Evolutionary conservation across 768 basidiomycete genomes (phyloP).

Genomic region (Boletus reticulatus): DNA sequence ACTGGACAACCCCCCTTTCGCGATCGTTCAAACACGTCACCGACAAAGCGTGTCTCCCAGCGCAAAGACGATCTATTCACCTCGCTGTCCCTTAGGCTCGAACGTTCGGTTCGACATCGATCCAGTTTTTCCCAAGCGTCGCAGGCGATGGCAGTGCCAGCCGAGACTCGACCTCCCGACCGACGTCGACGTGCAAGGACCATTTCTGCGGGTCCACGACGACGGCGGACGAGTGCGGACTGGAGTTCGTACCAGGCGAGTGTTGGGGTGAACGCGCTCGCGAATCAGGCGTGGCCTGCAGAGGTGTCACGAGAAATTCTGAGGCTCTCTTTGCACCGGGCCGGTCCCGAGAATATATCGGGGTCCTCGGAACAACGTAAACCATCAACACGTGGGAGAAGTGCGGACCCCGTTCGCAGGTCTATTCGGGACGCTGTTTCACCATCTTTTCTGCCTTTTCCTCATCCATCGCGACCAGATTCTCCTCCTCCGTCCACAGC

Average conservation of each 20-base stretch:
- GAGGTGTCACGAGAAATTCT: conserved; percentile 57
- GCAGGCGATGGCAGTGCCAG: conserved; percentile 8
- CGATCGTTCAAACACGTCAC: conserved; percentile 26
- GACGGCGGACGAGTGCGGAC: conserved; percentile 54
- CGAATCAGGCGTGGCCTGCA: conserved; percentile 52
- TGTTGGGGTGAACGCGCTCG: conserved; percentile 26
- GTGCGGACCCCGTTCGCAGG: conserved; percentile 13
- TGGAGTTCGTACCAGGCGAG: conserved; percentile 51
- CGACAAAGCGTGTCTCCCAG: conserved; percentile 9
- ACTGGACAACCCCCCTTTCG: conserved; percentile 9
- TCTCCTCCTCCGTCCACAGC: conserved; percentile 15
- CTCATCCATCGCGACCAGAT: conserved; percentile 24
- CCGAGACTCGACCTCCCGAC: neutral
- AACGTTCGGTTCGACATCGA: conserved; percentile 26
- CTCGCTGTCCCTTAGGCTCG: conserved; percentile 26
- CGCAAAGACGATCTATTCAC: conserved; percentile 21
- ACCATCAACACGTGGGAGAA: conserved; percentile 18
- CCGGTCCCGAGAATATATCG: conserved; percentile 12
- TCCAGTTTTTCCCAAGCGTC: conserved; percentile 28
- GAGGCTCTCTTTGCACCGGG: conserved; percentile 40
- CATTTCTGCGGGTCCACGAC: conserved; percentile 35
- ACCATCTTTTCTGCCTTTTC: conserved; percentile 32
- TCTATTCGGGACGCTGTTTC: conserved; percentile 17
- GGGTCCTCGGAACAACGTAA: conserved; percentile 23
- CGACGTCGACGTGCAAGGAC: conserved; percentile 24